A percentile compares a stretch with the other conserved stretches of the same genome.
phyloP scores from a whole-genome alignment of 2,329 filamentous ascomycete species.

The Lecanosticta acicola region DNA sequence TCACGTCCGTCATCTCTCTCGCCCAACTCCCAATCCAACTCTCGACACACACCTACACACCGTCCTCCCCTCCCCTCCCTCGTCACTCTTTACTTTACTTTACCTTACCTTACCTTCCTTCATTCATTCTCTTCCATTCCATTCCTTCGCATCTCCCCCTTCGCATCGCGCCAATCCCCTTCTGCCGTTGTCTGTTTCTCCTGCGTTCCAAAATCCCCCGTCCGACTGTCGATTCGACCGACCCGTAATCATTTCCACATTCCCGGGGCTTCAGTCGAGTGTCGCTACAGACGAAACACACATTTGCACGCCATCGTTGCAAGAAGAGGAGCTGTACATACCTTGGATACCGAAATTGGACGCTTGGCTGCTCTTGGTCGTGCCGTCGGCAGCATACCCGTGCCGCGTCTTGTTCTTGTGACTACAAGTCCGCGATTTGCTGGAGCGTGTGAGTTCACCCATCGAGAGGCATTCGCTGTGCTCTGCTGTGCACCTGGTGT shows the following conservation, averaged over 20 bases:
- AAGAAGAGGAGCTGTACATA: conserved; percentile 22
- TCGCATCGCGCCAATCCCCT: neutral
- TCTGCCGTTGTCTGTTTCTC: neutral
- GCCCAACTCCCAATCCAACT: too few species aligned
- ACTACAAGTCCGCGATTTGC: conserved; percentile 3
- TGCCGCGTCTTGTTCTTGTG: conserved; percentile 10
- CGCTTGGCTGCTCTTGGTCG: conserved; percentile 11
- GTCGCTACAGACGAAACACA: neutral
- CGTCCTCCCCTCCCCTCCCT: conserved; percentile 19
- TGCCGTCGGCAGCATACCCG: conserved; percentile 7
- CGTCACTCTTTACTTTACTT: conserved; percentile 21
- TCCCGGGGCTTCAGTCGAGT: conserved; percentile 6
- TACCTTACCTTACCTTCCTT: neutral
- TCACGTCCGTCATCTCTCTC: conserved; percentile 25
- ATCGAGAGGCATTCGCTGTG: neutral
- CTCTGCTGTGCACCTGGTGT: neutral
- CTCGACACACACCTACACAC: too few species aligned
- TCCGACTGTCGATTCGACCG: conserved; percentile 10
- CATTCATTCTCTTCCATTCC: conserved; percentile 7
- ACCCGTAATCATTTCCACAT: conserved; percentile 9
- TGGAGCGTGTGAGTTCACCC: conserved; percentile 12
- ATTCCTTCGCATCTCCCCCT: neutral
- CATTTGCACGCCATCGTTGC: neutral
- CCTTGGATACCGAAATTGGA: conserved; percentile 9
- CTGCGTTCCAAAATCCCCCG: conserved; percentile 5